These are phyloP conservation scores for Ephemerocybe angulata DNA, from an alignment of 768 basidiomycete species.

Conservation along the genomic window DNA sequence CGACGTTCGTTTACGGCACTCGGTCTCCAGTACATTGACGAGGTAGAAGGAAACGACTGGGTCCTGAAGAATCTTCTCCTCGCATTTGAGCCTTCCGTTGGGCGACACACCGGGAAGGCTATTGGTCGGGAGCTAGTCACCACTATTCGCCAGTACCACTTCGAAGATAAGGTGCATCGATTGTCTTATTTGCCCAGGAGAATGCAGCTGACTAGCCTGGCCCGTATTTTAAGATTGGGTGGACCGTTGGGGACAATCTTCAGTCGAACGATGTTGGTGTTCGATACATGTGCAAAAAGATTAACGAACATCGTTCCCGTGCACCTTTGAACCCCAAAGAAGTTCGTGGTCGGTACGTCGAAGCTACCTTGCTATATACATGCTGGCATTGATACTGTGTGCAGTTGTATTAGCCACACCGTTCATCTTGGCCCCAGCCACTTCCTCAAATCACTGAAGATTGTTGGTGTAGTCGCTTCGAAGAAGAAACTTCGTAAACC, in stretches of 20 bases:
- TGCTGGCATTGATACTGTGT: not conserved
- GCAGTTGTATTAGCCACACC: conserved; percentile 16
- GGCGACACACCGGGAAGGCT: conserved; percentile 14
- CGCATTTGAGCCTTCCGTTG: conserved; percentile 10
- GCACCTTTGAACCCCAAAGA: conserved; percentile 7
- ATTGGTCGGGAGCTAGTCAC: conserved; percentile 14
- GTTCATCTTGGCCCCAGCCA: conserved; percentile 13
- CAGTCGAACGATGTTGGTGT: conserved; percentile 13
- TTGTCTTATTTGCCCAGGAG: too few relatives aligned
- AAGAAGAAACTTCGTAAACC: not conserved
- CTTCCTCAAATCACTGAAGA: conserved; percentile 11
- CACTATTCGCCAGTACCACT: conserved; percentile 11
- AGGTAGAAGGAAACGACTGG: conserved; percentile 10
- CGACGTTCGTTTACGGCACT: conserved; percentile 9
- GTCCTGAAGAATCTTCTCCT: conserved; percentile 14
- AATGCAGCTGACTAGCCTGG: not conserved
- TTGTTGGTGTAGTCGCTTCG: not conserved
- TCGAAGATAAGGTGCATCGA: conserved; percentile 11
- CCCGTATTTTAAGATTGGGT: conserved; percentile 8
- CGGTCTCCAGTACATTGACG: conserved; percentile 14
- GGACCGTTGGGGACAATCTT: conserved; percentile 14
- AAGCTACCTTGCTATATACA: not conserved
- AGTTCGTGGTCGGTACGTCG: conserved; percentile 9
- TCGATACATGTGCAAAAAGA: conserved; percentile 7
- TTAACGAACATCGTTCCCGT: not conserved